These are phyloP conservation scores for Letharia columbiana DNA, from an alignment of 495 filamentous ascomycete species.

Conservation along the genomic window DNA sequence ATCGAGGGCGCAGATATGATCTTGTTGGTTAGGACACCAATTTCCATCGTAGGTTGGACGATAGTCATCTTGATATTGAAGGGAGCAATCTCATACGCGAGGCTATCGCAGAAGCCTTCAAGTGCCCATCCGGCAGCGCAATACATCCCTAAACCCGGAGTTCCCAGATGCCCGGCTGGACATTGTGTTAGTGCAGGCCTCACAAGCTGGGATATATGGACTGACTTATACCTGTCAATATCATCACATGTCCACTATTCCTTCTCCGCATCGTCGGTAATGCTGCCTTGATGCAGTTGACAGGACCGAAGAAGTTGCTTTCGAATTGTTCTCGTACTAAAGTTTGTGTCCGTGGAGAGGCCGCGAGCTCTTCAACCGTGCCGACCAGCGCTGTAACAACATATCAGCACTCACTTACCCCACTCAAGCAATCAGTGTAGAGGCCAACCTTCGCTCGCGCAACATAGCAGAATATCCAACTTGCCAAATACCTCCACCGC, in stretches of 20 bases:
- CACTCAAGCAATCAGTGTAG: neutral
- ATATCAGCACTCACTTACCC: constrained; percentile 8
- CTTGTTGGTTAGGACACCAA: constrained; percentile 73
- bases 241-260: constrained; percentile 78
- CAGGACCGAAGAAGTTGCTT: constrained; percentile 89
- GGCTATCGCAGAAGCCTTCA: constrained; percentile 88
- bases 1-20: constrained; percentile 72
- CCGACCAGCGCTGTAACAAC: constrained; percentile 63
- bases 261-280: constrained; percentile 72
- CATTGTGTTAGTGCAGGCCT: constrained; percentile 16
- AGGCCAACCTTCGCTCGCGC: constrained; percentile 63
- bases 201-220: neutral
- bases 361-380: constrained; percentile 81
- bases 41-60: constrained; percentile 81
- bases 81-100: constrained; percentile 93
- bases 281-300: constrained; percentile 89
- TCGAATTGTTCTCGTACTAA: constrained; percentile 86
- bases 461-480: constrained; percentile 83
- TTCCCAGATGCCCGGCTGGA: constrained; percentile 76
- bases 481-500: constrained; percentile 74
- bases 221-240: constrained; percentile 76
- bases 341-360: constrained; percentile 60
- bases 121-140: constrained; percentile 90
- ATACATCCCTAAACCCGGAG: constrained; percentile 83
- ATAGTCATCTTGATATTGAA: constrained; percentile 97